Percentiles rank a stretch among this genome's conserved stretches.
phyloP scores from a whole-genome alignment of 352 stramenopile genomes.

The Phytophthora pinifolia region DNA sequence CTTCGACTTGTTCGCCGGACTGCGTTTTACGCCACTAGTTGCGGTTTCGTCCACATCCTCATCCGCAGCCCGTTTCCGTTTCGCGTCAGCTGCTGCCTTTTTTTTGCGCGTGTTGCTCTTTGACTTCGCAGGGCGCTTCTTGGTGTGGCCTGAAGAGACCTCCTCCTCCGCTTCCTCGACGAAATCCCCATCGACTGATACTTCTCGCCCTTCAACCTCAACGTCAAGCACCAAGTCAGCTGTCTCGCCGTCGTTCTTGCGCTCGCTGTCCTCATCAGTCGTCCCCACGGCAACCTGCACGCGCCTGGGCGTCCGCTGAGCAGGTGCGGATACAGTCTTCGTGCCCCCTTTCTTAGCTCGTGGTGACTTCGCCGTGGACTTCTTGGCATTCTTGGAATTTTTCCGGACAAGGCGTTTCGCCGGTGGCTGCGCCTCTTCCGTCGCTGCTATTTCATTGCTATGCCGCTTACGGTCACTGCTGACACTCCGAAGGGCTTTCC shows the following conservation, averaged over 20 bases:
- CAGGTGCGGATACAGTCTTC: slow-evolving; percentile 8
- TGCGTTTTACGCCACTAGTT: not conserved
- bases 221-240: slow-evolving; percentile 66
- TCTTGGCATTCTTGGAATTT: slow-evolving; percentile 18
- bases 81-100: slow-evolving; percentile 12
- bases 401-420: slow-evolving; percentile 12
- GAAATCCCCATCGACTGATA: slow-evolving; percentile 12
- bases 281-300: slow-evolving; percentile 54
- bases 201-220: slow-evolving; percentile 36
- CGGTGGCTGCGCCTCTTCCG: slow-evolving; percentile 6
- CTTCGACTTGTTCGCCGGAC: slow-evolving; percentile 17
- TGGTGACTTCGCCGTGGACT: slow-evolving; percentile 9
- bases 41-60: slow-evolving; percentile 5
- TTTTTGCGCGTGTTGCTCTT: slow-evolving; percentile 16
- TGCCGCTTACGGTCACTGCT: slow-evolving; percentile 13
- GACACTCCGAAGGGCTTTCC: slow-evolving; percentile 13
- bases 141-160: slow-evolving; percentile 1
- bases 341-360: slow-evolving; percentile 13
- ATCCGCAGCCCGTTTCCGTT: slow-evolving; percentile 20
- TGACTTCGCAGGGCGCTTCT: slow-evolving; percentile 3
- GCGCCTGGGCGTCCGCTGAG: slow-evolving; percentile 18
- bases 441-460: slow-evolving; percentile 4
- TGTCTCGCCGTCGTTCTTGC: slow-evolving; percentile 35
- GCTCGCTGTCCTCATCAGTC: slow-evolving; percentile 52
- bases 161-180: slow-evolving; percentile 3